Conservation (phyloP, 2,329 filamentous ascomycete species). For the Aureobasidium mangrovei region DNA sequence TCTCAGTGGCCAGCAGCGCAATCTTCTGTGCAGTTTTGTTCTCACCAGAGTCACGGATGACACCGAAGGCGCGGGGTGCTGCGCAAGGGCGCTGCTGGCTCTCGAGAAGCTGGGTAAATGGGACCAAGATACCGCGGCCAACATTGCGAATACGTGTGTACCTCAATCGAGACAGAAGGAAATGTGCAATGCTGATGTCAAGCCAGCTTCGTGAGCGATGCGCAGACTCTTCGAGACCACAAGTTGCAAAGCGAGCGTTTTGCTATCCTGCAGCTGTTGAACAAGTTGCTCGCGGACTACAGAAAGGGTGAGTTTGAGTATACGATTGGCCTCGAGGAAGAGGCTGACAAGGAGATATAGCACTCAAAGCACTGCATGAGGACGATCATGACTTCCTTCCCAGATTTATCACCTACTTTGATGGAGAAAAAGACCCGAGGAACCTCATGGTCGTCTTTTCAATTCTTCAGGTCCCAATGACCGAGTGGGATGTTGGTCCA, state of each 20-base stretch:
- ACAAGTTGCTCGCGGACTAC: constrained; percentile 54
- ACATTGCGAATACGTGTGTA: constrained; percentile 43
- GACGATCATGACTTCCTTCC: constrained; percentile 46
- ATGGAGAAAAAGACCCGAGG: constrained; percentile 59
- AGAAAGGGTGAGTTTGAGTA: constrained; percentile 38
- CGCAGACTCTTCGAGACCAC: constrained; percentile 51
- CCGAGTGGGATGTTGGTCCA: constrained; percentile 56
- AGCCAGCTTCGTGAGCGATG: constrained; percentile 38
- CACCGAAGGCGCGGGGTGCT: constrained; percentile 45
- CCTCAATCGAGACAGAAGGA: background rate
- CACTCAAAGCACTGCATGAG: constrained; percentile 49
- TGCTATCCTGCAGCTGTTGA: constrained; percentile 52
- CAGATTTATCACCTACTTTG: constrained; percentile 55
- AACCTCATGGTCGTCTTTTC: constrained; percentile 65
- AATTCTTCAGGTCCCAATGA: constrained; percentile 56
- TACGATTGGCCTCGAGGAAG: background rate
- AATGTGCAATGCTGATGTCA: constrained; percentile 25
- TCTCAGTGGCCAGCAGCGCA: constrained; percentile 52
- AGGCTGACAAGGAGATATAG: constrained; percentile 21
- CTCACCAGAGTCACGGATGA: constrained; percentile 55
- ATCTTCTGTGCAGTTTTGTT: constrained; percentile 53
- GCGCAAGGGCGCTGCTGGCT: constrained; percentile 49
- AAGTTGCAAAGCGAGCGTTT: constrained; percentile 54
- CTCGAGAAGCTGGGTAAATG: constrained; percentile 53
- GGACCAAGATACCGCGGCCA: constrained; percentile 46